phyloP scores from a whole-genome alignment of 2,329 filamentous ascomycete genomes.

The Mariannaea elegans region DNA sequence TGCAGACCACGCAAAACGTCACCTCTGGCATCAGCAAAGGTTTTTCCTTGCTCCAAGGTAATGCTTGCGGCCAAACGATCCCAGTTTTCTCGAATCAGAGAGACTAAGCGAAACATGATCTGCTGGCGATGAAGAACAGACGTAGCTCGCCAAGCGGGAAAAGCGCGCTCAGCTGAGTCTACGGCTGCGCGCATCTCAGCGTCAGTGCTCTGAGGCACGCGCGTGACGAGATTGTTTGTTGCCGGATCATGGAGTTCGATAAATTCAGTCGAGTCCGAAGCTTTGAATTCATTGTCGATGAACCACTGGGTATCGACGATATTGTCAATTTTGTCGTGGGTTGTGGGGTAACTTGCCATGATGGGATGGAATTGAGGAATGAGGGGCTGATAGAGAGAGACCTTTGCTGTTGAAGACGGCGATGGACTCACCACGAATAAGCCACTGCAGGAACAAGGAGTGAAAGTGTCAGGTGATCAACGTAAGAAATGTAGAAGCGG shows the following conservation, averaged over 20 bases:
- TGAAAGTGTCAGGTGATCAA: background rate
- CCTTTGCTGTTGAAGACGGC: background rate
- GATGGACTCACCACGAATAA: background rate
- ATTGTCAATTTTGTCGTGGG: conserved; percentile 33
- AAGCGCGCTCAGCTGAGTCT: conserved; percentile 74
- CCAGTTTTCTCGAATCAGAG: conserved; percentile 79
- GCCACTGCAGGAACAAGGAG: too few species aligned
- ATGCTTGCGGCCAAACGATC: conserved; percentile 79
- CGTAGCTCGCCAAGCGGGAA: conserved; percentile 72
- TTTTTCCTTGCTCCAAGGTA: conserved; percentile 82
- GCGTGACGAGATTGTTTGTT: conserved; percentile 81
- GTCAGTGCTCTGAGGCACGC: conserved; percentile 79
- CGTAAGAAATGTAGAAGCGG: background rate
- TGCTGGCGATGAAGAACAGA: conserved; percentile 75
- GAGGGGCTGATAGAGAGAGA: too few species aligned
- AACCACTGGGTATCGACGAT: conserved; percentile 73
- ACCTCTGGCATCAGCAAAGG: conserved; percentile 76
- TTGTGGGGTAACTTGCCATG: conserved; percentile 31
- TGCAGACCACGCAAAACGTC: conserved; percentile 79
- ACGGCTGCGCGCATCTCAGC: conserved; percentile 74
- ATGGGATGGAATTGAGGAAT: conserved; percentile 24
- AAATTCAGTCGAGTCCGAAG: conserved; percentile 70
- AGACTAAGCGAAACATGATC: conserved; percentile 81
- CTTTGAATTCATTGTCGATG: conserved; percentile 75
- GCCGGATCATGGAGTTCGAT: conserved; percentile 80